These are phyloP conservation scores for Rhodomyrtus tomentosa DNA, from an alignment of 345 rosid species.

Conservation along the genomic window DNA sequence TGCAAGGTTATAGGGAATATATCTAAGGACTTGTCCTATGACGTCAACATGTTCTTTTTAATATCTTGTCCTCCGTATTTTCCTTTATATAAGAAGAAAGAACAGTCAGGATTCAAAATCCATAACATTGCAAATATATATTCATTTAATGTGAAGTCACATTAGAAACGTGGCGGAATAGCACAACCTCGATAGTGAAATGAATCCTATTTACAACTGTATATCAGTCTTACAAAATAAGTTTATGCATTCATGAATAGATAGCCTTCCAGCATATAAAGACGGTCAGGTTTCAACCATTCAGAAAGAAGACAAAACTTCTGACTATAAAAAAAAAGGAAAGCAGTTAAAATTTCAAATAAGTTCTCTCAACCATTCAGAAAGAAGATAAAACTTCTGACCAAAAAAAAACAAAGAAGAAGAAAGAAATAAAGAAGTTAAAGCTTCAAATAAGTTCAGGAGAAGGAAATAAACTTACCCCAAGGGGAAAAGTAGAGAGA, in stretches of 20 bases:
- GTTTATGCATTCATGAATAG: not conserved
- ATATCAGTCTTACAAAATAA: not conserved
- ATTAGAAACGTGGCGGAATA: not conserved
- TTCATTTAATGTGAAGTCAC: not conserved
- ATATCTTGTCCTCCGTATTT: not conserved
- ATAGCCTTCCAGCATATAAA: not conserved
- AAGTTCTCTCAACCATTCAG: not conserved
- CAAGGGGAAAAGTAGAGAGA: constrained; percentile 58
- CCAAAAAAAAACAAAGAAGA: no score
- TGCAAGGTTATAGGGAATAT: not conserved
- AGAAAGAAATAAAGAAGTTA: not conserved
- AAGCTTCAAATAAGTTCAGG: not conserved
- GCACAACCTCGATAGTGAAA: not conserved
- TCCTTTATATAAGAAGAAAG: not conserved
- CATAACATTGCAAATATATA: not conserved
- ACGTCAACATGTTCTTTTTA: not conserved
- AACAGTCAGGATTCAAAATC: not conserved
- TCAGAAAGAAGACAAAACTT: not conserved
- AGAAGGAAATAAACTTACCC: constrained; percentile 31
- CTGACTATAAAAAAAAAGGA: no score
- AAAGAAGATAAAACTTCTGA: no score
- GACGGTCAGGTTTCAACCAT: not conserved
- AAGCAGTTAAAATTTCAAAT: not conserved
- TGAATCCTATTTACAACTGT: not conserved
- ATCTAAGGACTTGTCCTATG: not conserved